Evolutionary conservation across 1,284 basidiomycete species (phyloP).

Genomic region (Puccinia polysora): DNA sequence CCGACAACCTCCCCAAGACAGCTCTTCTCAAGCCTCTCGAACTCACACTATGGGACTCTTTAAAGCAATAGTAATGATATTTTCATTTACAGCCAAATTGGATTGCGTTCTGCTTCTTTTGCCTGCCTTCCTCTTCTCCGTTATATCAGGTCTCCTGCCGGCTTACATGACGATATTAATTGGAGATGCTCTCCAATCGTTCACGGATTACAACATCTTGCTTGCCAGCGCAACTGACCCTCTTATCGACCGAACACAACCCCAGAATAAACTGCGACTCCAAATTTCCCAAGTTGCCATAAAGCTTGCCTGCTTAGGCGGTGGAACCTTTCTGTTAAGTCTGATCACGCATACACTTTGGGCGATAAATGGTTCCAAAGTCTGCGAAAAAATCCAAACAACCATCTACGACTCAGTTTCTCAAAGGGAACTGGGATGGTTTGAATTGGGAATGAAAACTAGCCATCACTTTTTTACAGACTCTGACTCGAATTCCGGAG

Average conservation of each 20-base stretch:
- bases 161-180: constrained; percentile 90
- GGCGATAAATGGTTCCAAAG: constrained; percentile 80
- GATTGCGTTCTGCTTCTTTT: constrained; percentile 55
- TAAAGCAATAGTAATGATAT: constrained; percentile 47
- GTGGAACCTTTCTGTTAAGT: constrained; percentile 67
- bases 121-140: constrained; percentile 67
- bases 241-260: constrained; percentile 47
- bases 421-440: constrained; percentile 49
- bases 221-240: constrained; percentile 49
- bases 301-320: constrained; percentile 67
- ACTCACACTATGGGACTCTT: constrained; percentile 6
- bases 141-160: constrained; percentile 70
- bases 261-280: constrained; percentile 57
- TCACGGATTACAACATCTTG: constrained; percentile 60
- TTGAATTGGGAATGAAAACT: constrained; percentile 48
- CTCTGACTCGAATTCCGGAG: constrained; percentile 56
- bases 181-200: constrained; percentile 77
- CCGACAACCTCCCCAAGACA: background rate
- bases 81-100: constrained; percentile 45
- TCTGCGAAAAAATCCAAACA: constrained; percentile 66
- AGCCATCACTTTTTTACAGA: constrained; percentile 46
- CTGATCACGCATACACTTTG: constrained; percentile 73
- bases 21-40: background rate
- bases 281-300: constrained; percentile 64
- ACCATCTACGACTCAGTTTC: constrained; percentile 68